Evolutionary conservation across 2,329 filamentous ascomycete genomes (phyloP).

Genomic region (Fusarium sp.): DNA sequence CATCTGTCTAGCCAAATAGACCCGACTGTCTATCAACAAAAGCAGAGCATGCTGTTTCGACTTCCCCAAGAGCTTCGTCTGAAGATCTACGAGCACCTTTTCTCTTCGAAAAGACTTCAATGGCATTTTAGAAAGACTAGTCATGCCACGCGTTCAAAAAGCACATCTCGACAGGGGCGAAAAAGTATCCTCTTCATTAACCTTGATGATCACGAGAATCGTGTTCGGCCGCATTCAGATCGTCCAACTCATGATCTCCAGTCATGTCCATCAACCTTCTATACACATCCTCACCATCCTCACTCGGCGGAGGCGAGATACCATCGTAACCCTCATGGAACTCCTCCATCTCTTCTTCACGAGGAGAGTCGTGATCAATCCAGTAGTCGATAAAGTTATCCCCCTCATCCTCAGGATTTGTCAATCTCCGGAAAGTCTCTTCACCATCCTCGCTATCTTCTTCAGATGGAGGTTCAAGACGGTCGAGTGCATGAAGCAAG

Average conservation of each 20-base stretch:
- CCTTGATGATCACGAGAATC: not conserved
- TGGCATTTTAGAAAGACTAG: not conserved
- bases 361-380: not conserved
- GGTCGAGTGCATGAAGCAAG: not conserved
- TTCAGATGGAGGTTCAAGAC: not conserved
- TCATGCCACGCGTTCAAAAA: not conserved
- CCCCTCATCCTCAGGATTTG: not conserved
- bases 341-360: not conserved
- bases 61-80: not conserved
- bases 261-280: not conserved
- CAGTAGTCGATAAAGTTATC: not conserved
- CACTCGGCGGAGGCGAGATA: not conserved
- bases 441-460: conserved; percentile 7
- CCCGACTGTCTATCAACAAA: not conserved
- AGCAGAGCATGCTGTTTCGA: not conserved
- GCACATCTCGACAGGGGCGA: not conserved
- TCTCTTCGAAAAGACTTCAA: not conserved
- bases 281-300: not conserved
- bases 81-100: not conserved
- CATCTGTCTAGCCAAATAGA: not conserved
- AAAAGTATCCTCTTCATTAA: no score
- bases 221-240: not conserved
- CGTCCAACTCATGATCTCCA: not conserved
- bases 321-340: not conserved
- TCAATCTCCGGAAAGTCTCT: not conserved